Base-by-base conservation (phyloP, 1,284 basidiomycete species). In the Leucoagaricus sp. region DNA sequence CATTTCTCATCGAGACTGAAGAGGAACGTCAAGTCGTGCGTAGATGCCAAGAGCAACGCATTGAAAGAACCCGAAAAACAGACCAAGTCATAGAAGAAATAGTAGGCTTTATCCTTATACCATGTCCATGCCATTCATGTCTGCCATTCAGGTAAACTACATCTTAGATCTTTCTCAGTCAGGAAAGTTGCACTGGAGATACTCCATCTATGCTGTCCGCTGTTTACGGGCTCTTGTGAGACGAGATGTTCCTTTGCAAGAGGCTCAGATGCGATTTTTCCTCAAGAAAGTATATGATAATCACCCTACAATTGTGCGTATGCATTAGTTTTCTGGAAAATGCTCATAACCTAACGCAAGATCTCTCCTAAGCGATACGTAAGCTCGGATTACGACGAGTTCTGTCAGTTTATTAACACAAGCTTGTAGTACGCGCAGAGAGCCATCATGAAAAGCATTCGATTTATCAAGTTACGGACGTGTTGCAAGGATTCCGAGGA, bases 391-490 rank as follows among this genome's bases (percentile, higher is more conserved):
- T 19, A 51, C 40, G 25, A 29, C 49, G 9, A 25, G 44, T 15
- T 38, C 26, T 54, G 41, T 25, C 25, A 31, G 50, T 28, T 33
- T 25, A 49, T 47, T 61, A 49, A 53, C 49, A 55, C 28, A 38
- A 4, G 38, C 33, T 46, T 45, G 25, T 49, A 89, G 87, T 89
- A 89, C 69, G 82, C 87, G 0, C 86, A 88, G 67, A 75, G 85
- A 58, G 84, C 83, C 1, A 69, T 87, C 26, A 85, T 87, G 81
- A 90, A 89, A 67, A 76, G 76, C 44, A 69, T 81, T 9, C 77
- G 85, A 31, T 82, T 82, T 66, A 80, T 95, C 70, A 96, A 96
- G 71, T 68, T 96, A n/a, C 83, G 93, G 21, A 90, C 93, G 1
- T 84, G 89, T 53, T 79, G 79, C 59, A 67, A 72, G 4, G 75